These are phyloP conservation scores for Coemansia sp. DNA, from an alignment of 192 early-diverging fungal genomes.

Conservation along the genomic window DNA sequence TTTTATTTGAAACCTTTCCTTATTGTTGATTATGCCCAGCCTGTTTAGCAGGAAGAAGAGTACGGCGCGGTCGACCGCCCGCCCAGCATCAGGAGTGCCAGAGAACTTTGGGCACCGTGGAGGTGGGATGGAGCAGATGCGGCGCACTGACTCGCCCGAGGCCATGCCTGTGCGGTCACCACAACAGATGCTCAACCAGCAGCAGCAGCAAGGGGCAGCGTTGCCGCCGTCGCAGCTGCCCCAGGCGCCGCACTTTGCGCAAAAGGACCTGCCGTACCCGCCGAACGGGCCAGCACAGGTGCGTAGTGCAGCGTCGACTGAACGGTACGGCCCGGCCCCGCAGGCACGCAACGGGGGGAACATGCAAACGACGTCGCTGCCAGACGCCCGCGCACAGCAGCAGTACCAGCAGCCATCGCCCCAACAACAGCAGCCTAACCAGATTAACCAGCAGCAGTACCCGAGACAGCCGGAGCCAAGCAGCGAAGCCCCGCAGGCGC, in stretches of 20 bases:
- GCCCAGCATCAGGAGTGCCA: constrained; percentile 42
- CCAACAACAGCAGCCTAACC: background rate
- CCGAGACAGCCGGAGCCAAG: background rate
- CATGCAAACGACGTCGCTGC: constrained; percentile 26
- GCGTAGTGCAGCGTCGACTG: constrained; percentile 2
- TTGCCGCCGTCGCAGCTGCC: background rate
- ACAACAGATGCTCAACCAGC: constrained; percentile 1
- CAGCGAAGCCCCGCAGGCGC: background rate
- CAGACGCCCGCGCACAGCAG: constrained; percentile 16
- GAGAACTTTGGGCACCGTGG: constrained; percentile 39
- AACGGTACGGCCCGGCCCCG: constrained; percentile 10
- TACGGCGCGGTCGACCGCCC: constrained; percentile 19
- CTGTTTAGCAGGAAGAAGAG: constrained; percentile 51
- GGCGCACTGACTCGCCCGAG: constrained; percentile 21
- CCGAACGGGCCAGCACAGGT: background rate
- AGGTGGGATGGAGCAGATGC: constrained; percentile 28
- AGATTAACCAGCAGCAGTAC: background rate
- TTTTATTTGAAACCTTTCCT: too few species aligned
- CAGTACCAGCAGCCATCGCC: constrained; percentile 1
- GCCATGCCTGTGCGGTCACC: constrained; percentile 5
- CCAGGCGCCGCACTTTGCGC: constrained; percentile 6
- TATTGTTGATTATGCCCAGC: constrained; percentile 37
- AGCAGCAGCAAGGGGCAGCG: background rate
- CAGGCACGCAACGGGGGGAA: constrained; percentile 4
- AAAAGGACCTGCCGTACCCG: constrained; percentile 15